A percentile compares a stretch with the other conserved stretches of the same genome.
Conservation (phyloP, 257 asterid species). For the Solanum clarkiae region DNA sequence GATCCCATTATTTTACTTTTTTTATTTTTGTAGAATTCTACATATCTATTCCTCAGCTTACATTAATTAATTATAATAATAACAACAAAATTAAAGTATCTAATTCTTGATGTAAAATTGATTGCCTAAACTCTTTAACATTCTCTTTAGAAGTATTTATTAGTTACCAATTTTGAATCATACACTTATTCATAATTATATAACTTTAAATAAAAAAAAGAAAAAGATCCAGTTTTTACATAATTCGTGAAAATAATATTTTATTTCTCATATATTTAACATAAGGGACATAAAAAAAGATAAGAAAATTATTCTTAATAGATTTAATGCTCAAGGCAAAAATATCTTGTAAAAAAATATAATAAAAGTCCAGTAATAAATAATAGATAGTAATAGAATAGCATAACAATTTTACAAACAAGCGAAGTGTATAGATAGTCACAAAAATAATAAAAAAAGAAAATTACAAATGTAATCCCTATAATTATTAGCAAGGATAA, state of each 20-base stretch:
- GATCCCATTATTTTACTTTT: not conserved
- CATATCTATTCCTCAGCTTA: not conserved
- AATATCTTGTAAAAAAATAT: not conserved
- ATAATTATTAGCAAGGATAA: not conserved
- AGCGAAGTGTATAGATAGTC: not conserved
- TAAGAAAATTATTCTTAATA: not conserved
- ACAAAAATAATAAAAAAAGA: not conserved
- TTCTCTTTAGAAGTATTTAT: not conserved
- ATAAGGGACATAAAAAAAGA: not conserved
- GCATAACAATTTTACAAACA: not conserved
- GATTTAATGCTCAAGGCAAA: not conserved
- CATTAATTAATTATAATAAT: not conserved
- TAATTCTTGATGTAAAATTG: not conserved
- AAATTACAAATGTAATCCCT: not conserved
- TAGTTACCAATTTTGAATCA: not conserved
- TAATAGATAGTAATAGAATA: not conserved
- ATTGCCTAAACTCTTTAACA: not conserved
- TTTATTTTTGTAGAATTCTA: not conserved
- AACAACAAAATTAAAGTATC: not conserved
- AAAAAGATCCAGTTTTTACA: not conserved
- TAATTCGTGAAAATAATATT: not conserved
- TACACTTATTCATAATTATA: no score
- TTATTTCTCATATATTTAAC: not conserved
- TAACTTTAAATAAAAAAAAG: no score
- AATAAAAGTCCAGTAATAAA: not conserved